phyloP scores from a whole-genome alignment of 2,329 filamentous ascomycete species.

The Aspergillus uvarum region DNA sequence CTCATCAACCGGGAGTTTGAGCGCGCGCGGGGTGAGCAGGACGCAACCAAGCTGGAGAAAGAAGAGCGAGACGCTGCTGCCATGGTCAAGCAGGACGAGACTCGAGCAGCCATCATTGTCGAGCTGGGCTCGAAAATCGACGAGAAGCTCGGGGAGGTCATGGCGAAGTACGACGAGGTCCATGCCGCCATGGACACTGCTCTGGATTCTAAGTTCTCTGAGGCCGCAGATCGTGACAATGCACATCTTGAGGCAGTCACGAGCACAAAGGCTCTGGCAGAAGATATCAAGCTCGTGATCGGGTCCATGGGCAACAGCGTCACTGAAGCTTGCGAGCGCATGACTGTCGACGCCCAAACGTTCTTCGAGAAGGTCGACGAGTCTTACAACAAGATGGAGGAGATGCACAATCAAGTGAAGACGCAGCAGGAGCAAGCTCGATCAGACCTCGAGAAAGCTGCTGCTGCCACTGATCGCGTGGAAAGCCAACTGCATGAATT shows the following conservation, averaged over 20 bases:
- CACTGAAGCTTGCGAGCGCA: slow-evolving; percentile 79
- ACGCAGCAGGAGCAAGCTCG: slow-evolving; percentile 79
- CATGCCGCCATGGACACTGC: slow-evolving; percentile 68
- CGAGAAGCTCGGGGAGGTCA: slow-evolving; percentile 76
- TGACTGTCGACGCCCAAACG: slow-evolving; percentile 82
- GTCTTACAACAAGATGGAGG: slow-evolving; percentile 71
- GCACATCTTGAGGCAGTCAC: slow-evolving; percentile 72
- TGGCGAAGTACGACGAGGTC: slow-evolving; percentile 85
- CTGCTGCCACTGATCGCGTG: slow-evolving; percentile 70
- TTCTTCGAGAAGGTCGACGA: slow-evolving; percentile 82
- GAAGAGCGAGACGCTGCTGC: slow-evolving; percentile 59
- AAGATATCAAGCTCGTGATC: slow-evolving; percentile 82
- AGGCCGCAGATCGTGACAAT: slow-evolving; percentile 70
- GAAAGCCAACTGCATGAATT: slow-evolving; percentile 78
- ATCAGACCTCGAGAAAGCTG: slow-evolving; percentile 73
- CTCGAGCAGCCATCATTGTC: slow-evolving; percentile 54
- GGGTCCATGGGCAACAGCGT: slow-evolving; percentile 80
- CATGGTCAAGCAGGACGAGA: slow-evolving; percentile 61
- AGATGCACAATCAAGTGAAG: slow-evolving; percentile 69
- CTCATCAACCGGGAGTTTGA: slow-evolving; percentile 85
- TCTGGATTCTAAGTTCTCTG: slow-evolving; percentile 70
- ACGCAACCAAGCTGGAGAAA: slow-evolving; percentile 76
- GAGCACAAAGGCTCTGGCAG: slow-evolving; percentile 74
- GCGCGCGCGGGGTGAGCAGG: slow-evolving; percentile 75
- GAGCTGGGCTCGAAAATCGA: slow-evolving; percentile 62